These are phyloP conservation scores for Aureococcus anophagefferens DNA, from an alignment of 108 stramenopile species.

Conservation along the genomic window DNA sequence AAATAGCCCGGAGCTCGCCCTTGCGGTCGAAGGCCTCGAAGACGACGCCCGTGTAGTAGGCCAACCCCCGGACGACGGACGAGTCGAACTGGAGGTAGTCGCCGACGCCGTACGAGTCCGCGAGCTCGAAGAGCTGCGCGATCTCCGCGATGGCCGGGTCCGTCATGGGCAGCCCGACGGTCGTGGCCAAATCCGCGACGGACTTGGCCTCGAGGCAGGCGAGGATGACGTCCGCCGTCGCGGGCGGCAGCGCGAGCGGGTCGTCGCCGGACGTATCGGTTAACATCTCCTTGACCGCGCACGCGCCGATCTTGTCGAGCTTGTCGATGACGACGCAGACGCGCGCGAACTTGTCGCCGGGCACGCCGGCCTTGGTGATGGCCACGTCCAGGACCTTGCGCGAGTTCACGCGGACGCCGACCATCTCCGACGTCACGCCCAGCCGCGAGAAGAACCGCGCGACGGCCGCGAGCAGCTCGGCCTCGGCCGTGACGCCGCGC, in stretches of 20 bases:
- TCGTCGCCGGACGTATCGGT: background rate
- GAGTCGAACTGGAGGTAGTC: slow-evolving; percentile 90
- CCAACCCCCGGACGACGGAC: slow-evolving; percentile 85
- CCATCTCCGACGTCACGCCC: slow-evolving; percentile 74
- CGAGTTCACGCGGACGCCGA: slow-evolving; percentile 91
- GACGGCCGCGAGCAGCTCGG: slow-evolving; percentile 83
- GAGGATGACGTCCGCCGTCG: background rate
- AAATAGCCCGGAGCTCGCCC: slow-evolving; percentile 89
- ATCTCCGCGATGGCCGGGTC: slow-evolving; percentile 66
- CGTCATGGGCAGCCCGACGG: background rate
- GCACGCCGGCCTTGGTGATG: slow-evolving; percentile 60
- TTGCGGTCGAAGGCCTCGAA: slow-evolving; percentile 94
- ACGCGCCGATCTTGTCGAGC: slow-evolving; percentile 72
- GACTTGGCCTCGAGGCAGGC: background rate
- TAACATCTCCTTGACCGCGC: background rate
- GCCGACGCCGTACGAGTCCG: slow-evolving; percentile 67
- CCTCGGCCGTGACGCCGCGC: slow-evolving; percentile 78
- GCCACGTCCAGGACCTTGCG: slow-evolving; percentile 78
- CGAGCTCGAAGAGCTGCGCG: slow-evolving; percentile 53
- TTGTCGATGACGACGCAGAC: slow-evolving; percentile 96
- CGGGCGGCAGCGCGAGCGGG: background rate
- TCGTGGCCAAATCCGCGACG: background rate
- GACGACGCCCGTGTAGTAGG: slow-evolving; percentile 97
- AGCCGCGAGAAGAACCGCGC: slow-evolving; percentile 73
- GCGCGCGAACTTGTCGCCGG: slow-evolving; percentile 60